Evolutionary conservation across 495 filamentous ascomycete genomes (phyloP).

Genomic region (Cetradonia linearis): DNA sequence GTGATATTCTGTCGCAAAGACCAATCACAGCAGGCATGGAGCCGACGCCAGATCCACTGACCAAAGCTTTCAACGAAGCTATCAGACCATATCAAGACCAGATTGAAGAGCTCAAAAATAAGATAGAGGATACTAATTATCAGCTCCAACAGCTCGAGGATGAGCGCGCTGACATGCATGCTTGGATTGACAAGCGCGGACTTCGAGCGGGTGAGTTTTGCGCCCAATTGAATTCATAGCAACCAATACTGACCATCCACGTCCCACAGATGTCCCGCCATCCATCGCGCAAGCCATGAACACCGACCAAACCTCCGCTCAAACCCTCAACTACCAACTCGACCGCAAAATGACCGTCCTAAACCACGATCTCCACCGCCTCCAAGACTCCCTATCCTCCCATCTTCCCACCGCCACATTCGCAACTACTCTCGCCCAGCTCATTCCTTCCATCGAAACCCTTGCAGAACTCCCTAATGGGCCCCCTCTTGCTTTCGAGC

Average conservation of each 20-base stretch:
- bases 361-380: conserved; percentile 44
- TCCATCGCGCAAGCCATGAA: conserved; percentile 41
- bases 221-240: not conserved
- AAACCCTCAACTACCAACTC: conserved; percentile 41
- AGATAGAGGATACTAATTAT: conserved; percentile 35
- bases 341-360: conserved; percentile 46
- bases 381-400: conserved; percentile 42
- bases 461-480: conserved; percentile 35
- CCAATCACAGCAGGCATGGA: conserved; percentile 18
- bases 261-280: conserved; percentile 35
- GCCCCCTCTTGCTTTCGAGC: conserved; percentile 38
- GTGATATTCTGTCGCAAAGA: conserved; percentile 6
- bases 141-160: conserved; percentile 37
- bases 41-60: conserved; percentile 37
- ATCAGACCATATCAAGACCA: conserved; percentile 38
- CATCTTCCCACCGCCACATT: conserved; percentile 37
- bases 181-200: conserved; percentile 44
- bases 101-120: conserved; percentile 36
- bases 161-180: conserved; percentile 37
- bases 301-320: conserved; percentile 31
- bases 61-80: conserved; percentile 41
- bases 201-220: conserved; percentile 36
- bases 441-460: conserved; percentile 38
- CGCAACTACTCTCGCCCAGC: conserved; percentile 24
- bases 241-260: not conserved